Conservation (phyloP, 2,329 filamentous ascomycete species). For the Epichloe festucae region DNA sequence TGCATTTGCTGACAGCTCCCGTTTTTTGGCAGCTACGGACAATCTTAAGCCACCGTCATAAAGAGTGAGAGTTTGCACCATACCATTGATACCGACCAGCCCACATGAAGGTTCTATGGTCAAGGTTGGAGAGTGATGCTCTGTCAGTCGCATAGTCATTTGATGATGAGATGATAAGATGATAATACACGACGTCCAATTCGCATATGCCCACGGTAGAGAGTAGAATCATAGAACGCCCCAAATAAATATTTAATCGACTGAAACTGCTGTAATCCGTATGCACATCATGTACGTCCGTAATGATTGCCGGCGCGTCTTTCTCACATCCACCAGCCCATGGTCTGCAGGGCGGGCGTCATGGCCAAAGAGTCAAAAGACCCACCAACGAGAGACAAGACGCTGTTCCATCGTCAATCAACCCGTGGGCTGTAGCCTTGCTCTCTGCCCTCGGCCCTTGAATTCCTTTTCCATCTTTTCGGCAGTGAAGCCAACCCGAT, state of each 20-base stretch:
- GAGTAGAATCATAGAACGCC: background rate
- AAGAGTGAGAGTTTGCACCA: constrained; percentile 10
- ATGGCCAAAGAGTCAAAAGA: background rate
- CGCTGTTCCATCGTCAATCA: constrained; percentile 17
- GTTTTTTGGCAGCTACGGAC: constrained; percentile 55
- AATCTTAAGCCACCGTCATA: constrained; percentile 66
- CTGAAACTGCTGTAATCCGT: no score
- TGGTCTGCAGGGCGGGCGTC: background rate
- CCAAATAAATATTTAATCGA: no score
- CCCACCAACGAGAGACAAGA: constrained; percentile 8
- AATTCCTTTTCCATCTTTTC: background rate
- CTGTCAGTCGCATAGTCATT: background rate
- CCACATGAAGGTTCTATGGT: background rate
- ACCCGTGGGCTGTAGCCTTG: constrained; percentile 19
- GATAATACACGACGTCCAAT: background rate
- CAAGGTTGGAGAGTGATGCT: background rate
- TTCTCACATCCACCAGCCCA: background rate
- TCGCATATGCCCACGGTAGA: background rate
- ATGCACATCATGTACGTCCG: no score
- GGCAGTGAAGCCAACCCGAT: background rate
- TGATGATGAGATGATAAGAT: background rate
- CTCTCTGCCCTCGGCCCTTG: constrained; percentile 5
- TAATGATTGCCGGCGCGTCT: background rate
- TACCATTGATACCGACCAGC: background rate
- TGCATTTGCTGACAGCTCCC: background rate